phyloP scores from a whole-genome alignment of 2,329 filamentous ascomycete species.

The Cucurbitaria berberidis region DNA sequence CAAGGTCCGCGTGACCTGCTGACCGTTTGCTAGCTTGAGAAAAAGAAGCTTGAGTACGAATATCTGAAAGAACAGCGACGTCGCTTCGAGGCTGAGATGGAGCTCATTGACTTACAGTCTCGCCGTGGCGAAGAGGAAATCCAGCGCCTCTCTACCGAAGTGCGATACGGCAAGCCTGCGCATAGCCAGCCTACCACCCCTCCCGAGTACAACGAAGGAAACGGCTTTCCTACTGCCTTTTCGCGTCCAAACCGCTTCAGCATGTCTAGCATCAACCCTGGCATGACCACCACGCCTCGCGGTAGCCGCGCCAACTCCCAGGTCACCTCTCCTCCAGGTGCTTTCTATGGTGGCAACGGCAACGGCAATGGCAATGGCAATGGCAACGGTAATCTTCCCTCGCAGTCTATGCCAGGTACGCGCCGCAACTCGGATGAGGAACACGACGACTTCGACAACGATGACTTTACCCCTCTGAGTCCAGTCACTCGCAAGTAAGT shows the following conservation, averaged over 20 bases:
- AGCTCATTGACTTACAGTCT: slow-evolving; percentile 84
- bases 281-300: slow-evolving; percentile 67
- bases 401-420: slow-evolving; percentile 84
- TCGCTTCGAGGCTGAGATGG: slow-evolving; percentile 90
- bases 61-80: slow-evolving; percentile 86
- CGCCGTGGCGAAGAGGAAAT: slow-evolving; percentile 83
- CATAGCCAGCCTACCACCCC: slow-evolving; percentile 96
- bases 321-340: slow-evolving; percentile 73
- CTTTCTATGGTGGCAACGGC: slow-evolving; percentile 48
- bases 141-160: slow-evolving; percentile 81
- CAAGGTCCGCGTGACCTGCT: slow-evolving; percentile 30
- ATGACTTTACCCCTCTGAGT: slow-evolving; percentile 56
- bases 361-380: slow-evolving; percentile 60
- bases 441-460: slow-evolving; percentile 84
- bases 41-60: slow-evolving; percentile 92
- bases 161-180: slow-evolving; percentile 66
- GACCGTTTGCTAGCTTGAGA: slow-evolving; percentile 72
- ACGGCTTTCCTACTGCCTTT: slow-evolving; percentile 78
- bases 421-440: slow-evolving; percentile 87
- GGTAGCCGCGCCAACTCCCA: slow-evolving; percentile 79
- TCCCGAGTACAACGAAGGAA: slow-evolving; percentile 84
- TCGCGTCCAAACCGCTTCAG: slow-evolving; percentile 89
- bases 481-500: slow-evolving; percentile 46
- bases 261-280: slow-evolving; percentile 76
- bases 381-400: slow-evolving; percentile 70